Percentiles rank a stretch among this genome's conserved stretches.
These are phyloP conservation scores for Fusarium sp. DNA, from an alignment of 2,329 filamentous ascomycete genomes.

Conservation along the genomic window DNA sequence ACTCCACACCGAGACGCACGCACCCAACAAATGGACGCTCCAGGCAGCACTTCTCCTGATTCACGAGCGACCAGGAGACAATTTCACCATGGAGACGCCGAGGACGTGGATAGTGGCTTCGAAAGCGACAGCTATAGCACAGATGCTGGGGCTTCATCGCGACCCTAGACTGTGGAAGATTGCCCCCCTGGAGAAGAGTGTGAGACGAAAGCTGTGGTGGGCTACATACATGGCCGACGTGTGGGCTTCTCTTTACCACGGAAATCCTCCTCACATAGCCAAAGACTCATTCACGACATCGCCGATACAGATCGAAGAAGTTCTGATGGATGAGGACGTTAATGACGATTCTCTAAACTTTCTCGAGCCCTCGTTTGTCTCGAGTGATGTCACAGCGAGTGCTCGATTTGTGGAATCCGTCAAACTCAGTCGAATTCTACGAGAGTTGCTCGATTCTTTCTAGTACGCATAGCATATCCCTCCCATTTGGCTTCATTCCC, in stretches of 20 bases:
- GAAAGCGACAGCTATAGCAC: slow-evolving; percentile 51
- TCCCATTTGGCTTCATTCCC: neutral
- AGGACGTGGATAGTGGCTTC: slow-evolving; percentile 52
- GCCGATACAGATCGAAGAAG: slow-evolving; percentile 47
- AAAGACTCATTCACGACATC: slow-evolving; percentile 49
- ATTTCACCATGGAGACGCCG: slow-evolving; percentile 53
- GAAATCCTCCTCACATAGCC: slow-evolving; percentile 53
- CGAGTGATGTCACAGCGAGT: slow-evolving; percentile 37
- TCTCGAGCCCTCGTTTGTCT: neutral
- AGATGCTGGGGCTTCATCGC: slow-evolving; percentile 52
- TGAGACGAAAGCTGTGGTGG: slow-evolving; percentile 53
- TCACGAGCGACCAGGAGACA: slow-evolving; percentile 52
- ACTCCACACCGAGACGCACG: slow-evolving; percentile 52
- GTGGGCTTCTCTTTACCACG: slow-evolving; percentile 54
- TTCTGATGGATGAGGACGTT: slow-evolving; percentile 49
- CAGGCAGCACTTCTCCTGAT: slow-evolving; percentile 53
- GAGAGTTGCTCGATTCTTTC: slow-evolving; percentile 14
- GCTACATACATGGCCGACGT: slow-evolving; percentile 49
- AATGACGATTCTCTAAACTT: neutral
- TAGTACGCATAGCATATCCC: neutral
- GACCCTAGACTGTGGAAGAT: slow-evolving; percentile 52
- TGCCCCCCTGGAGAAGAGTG: slow-evolving; percentile 47
- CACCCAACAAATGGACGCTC: slow-evolving; percentile 51
- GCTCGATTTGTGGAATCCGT: slow-evolving; percentile 44
- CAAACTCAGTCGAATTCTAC: slow-evolving; percentile 25